Base-by-base conservation (phyloP, 768 basidiomycete species). In the Boletus rubropictus region DNA sequence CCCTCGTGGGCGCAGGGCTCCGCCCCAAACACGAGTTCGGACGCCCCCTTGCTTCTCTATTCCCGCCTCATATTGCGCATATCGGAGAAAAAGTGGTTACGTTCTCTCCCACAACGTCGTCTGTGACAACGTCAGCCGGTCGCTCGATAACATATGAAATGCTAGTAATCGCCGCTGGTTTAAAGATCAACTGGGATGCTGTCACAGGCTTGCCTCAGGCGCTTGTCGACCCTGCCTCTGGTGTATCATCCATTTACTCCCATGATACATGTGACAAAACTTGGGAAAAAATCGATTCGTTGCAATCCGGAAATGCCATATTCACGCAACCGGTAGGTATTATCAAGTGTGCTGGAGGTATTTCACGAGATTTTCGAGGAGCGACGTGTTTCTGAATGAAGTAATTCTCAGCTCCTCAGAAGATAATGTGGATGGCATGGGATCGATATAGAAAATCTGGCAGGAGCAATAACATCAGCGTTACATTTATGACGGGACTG, bases 401-500 rank as follows among this genome's bases (percentile, higher is more conserved):
- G 25, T 29, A 18, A 29, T n/a, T 32, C 34, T 18, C 54, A 88
- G 86, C 84, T 14, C 86, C 88, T 17, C 88, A 91, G 62, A 92
- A 94, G 68, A 87, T 93, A 44, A 92, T 95, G 88, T 95, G 91
- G 90, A 90, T 92, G 87, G 87, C 89, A 38, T 91, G 89, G 88
- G 89, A 93, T 61, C 72, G 82, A 39, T 90, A 77, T 63, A 74
- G 76, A 47, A 73, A 66, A 60, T 85, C 86, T 9, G 73, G 74
- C 3, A 77, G 86, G 17, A 63, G 69, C 14, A 72, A 76, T 40
- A 72, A 77, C 39, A 75, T 86, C 55, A 72, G 80, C 42, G 61
- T 87, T 51, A 79, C 89, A 48, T 95, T 95, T 64, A 86, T 86
- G 65, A 89, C 86, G 25, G 93, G 91, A 51, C 87, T 84, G 86